Conservation (phyloP, 768 basidiomycete genomes). For the Russula ochroleuca region DNA sequence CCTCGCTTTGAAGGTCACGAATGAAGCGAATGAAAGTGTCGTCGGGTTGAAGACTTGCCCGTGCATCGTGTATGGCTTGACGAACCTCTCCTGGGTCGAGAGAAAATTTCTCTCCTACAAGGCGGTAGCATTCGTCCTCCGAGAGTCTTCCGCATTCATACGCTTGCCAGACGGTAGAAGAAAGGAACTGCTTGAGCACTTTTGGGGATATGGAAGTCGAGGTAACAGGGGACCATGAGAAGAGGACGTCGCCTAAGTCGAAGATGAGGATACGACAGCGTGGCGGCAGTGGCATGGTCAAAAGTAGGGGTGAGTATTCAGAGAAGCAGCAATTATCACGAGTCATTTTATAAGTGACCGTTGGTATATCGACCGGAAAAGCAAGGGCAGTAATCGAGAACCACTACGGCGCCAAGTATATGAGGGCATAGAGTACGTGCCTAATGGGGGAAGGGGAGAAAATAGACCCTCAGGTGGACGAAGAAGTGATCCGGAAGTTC, state of each 20-base stretch:
- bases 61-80: slow-evolving; percentile 45
- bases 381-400: background rate
- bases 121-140: slow-evolving; percentile 44
- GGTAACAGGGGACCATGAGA: slow-evolving; percentile 48
- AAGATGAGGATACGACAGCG: slow-evolving; percentile 40
- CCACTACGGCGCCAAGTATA: background rate
- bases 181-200: slow-evolving; percentile 41
- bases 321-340: background rate
- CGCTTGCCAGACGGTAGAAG: slow-evolving; percentile 47
- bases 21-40: slow-evolving; percentile 45
- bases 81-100: slow-evolving; percentile 40
- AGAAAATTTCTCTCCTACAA: slow-evolving; percentile 40
- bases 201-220: slow-evolving; percentile 42
- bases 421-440: background rate
- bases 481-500: background rate
- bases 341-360: slow-evolving; percentile 6
- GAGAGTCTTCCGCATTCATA: slow-evolving; percentile 47
- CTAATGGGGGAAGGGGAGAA: background rate
- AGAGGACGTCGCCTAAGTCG: slow-evolving; percentile 54
- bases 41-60: slow-evolving; percentile 45
- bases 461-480: background rate
- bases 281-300: slow-evolving; percentile 13
- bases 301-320: background rate
- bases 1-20: slow-evolving; percentile 42
- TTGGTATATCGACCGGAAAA: background rate